Base-by-base conservation (phyloP, 441 rosid genomes). In the Mallotus japonicus region DNA sequence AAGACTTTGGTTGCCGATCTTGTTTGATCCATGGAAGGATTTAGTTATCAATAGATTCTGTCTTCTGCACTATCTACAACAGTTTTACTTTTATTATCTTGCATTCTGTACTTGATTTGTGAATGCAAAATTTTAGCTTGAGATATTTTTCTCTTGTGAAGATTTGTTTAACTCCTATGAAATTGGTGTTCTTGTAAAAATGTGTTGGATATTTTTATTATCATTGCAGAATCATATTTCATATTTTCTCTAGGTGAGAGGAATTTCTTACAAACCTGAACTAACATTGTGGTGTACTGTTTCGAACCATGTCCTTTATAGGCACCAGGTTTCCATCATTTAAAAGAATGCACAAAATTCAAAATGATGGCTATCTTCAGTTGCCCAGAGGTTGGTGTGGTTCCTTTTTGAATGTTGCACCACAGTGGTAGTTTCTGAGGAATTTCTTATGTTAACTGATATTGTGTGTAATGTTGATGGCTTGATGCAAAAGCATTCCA, bases 331-430 rank as follows among this genome's bases (percentile, higher is more conserved):
- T 80, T 79, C 81, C 88, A 76, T 80, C 90, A 12, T 62, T 83
- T 74, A 82, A 73, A 73, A 81, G 89, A 72, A 79, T 80, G 68
- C 82, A 11, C 73, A 81, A 77, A 37, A 72, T 78, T 37, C 88
- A 69, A 74, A 82, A 34, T 56, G 76, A 80, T 58, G 90, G 85
- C 76, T 81, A 79, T 77, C 87, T 83, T 72, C 85, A 69, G 77
- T 73, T 83, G 60, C 79, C 87, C 13, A 69, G 83, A 89, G 97
- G 92, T 89, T 76, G 8, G 85, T 83, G 46, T 76, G 70, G 65
- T 76, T 67, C 24, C 24, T 70, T 77, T 46, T 68, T 60, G 51
- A 53, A 63, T 57, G 51, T 17, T 12, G 0, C 32, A 10, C 58
- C 20, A 14, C 22, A 13, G 47, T 28, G 58, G 70, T 47, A 65